phyloP scores from a whole-genome alignment of 331 rosid genomes.

The Quercus phellos region DNA sequence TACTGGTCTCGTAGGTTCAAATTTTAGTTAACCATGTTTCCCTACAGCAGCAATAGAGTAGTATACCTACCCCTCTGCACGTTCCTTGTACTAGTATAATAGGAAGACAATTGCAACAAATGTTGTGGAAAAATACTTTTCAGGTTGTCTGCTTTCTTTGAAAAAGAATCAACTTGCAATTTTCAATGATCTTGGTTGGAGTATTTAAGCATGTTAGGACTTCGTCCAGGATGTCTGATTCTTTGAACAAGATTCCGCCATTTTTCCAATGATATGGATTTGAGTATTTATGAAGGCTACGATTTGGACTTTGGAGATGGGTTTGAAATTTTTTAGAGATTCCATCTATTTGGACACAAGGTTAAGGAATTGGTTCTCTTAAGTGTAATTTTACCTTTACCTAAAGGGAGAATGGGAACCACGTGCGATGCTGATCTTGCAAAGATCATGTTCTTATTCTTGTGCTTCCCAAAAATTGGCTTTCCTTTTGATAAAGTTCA shows the following conservation, averaged over 20 bases:
- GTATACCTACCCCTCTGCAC: slow-evolving; percentile 10
- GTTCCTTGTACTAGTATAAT: slow-evolving; percentile 6
- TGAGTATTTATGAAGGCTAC: slow-evolving; percentile 28
- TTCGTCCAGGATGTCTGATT: slow-evolving; percentile 26
- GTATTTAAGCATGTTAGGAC: slow-evolving; percentile 9
- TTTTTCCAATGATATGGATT: neutral
- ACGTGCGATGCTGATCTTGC: slow-evolving; percentile 32
- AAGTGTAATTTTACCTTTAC: slow-evolving; percentile 21
- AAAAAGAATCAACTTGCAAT: neutral
- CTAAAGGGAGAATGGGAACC: slow-evolving; percentile 20
- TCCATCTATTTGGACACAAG: slow-evolving; percentile 25
- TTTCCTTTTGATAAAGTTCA: slow-evolving; percentile 2
- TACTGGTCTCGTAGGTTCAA: slow-evolving; percentile 24
- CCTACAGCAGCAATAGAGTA: slow-evolving; percentile 18
- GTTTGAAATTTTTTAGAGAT: slow-evolving; percentile 19
- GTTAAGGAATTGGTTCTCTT: slow-evolving; percentile 31
- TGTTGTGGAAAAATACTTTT: slow-evolving; percentile 5
- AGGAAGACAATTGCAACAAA: slow-evolving; percentile 9
- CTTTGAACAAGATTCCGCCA: slow-evolving; percentile 5
- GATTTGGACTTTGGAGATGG: neutral
- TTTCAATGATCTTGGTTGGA: slow-evolving; percentile 10
- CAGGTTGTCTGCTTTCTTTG: slow-evolving; percentile 21
- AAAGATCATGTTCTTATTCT: slow-evolving; percentile 40
- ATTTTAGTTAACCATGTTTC: slow-evolving; percentile 27
- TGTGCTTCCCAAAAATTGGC: neutral